Evolutionary conservation across 345 rosid genomes (phyloP).

Genomic region (Bruguiera sexangula): DNA sequence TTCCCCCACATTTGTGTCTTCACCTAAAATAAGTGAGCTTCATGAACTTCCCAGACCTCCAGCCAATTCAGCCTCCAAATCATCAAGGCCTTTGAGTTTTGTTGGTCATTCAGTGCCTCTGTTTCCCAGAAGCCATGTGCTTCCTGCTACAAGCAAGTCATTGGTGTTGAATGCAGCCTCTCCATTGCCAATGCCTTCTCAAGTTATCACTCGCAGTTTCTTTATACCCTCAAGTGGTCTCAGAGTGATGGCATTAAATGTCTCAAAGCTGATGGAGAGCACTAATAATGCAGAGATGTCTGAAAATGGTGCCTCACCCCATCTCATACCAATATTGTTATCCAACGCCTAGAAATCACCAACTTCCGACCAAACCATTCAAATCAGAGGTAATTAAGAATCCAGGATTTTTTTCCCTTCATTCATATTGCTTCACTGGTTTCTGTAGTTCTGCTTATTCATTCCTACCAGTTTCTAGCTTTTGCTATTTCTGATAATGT

Average conservation of each 20-base stretch:
- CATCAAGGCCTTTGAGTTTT: too few relatives aligned
- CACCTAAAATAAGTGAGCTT: too few relatives aligned
- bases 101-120: too few relatives aligned
- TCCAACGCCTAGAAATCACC: constrained; percentile 19
- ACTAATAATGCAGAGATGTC: constrained; percentile 34
- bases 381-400: constrained; percentile 41
- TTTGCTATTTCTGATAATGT: background rate
- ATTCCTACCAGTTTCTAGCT: background rate
- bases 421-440: background rate
- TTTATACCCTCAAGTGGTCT: too few relatives aligned
- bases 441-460: background rate
- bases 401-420: background rate
- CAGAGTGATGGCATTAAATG: constrained; percentile 30
- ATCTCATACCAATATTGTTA: constrained; percentile 62
- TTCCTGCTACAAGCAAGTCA: too few relatives aligned
- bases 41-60: too few relatives aligned
- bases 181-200: too few relatives aligned
- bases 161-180: too few relatives aligned
- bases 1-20: too few relatives aligned
- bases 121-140: too few relatives aligned
- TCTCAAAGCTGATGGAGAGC: constrained; percentile 31
- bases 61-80: too few relatives aligned
- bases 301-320: constrained; percentile 55
- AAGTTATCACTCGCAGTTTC: too few relatives aligned
- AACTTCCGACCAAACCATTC: constrained; percentile 19